Base-by-base conservation (phyloP, 139 green algal genomes). In the Spirogloea muscicola region DNA sequence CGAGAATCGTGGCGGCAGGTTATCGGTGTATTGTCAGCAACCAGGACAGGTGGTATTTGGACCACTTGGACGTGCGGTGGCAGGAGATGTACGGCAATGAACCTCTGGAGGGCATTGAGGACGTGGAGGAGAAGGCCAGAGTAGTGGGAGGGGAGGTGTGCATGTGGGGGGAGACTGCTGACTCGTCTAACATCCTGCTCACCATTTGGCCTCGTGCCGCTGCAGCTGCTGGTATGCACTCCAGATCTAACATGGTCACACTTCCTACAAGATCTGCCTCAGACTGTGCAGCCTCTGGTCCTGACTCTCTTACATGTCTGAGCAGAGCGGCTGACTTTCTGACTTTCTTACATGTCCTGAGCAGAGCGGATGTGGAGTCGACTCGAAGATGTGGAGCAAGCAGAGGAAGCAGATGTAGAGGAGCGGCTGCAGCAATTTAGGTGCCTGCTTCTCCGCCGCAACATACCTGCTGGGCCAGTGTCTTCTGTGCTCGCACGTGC, bases 141-240 rank as follows among this genome's bases (percentile, higher is more conserved):
- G 64, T 80, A 16, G n/a, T 80, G 33, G 72, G 72, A 21, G 72
- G 72, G 0, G 72, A 82, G 74, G 74, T 82, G 38, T 82, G 74
- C 74, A 80, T 80, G 74, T 82, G 74, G 74, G 74, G 74, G 1
- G 74, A 82, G 68, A 82, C 72, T 21, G 68, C 2, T 3, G 74
- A 82, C 41, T 37, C 48, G 1, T 80, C 68, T 2, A 68, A 80
- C 29, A 27, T 82, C 16, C 29, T 73, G 52, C 68, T 52, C 2
- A 82, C 74, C 1, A 80, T 82, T 3, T 82, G 74, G 74, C 74
- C 74, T 0, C 49, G 74, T 13, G 68, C 74, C 13, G 74, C 74
- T 5, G 74, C 74, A 29, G 74, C 74, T 39, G 74, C 74, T 51
- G 74, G 49, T 57, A 34, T 13, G 72, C n/a, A n/a, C n/a, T n/a